Evolutionary conservation across 192 early-diverging fungal genomes (phyloP), one percentile per base, ranked within the genome.

Genomic region (Podila minutissima): DNA sequence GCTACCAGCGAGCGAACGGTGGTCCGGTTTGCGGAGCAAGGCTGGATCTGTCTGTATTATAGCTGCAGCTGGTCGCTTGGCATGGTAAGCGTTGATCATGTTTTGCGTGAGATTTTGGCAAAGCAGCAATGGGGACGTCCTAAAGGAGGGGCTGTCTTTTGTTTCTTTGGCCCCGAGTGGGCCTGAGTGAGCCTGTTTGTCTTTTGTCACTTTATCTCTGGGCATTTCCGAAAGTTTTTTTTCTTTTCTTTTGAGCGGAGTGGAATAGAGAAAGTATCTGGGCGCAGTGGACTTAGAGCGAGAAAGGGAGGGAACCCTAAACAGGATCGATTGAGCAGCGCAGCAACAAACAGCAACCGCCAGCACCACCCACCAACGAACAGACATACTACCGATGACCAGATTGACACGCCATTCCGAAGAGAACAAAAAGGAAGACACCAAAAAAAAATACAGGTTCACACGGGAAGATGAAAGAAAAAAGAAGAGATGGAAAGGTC

Each of bases 1-100:
- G 82, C 87, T 8, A 69, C 66, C 5, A 73, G 62, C 13, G 69
- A 72, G 17, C 31, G 69, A 13, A 66, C 82, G 41, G 62, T 76
- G 32, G 73, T 65, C 35, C 88, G 93, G 61, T 89, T 95, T 60
- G 87, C 90, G 41, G 93, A 95, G 67, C 92, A 95, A 67, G 90
- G 92, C 6, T 95, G 92, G 89, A 84, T 86, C 37, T 89, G 88
- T 38, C 79, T 91, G 12, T 93, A 91, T 75, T 95, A 92, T 68
- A 83, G 86, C 7, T 61, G 88, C 11, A 91, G 90, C 35, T 89
- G 89, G 84, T 67, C 87, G 31, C 83, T 88, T 62, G 93, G 93
- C 38, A 83, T 93, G 86, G 89, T 90, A 83, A 86, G 76, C 29
- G 28, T 62, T 24, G 35, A 59, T 58, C 28, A 7, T 60, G 24